Evolutionary conservation across 768 basidiomycete species (phyloP).

Genomic region (Xerocomus potaroensis): DNA sequence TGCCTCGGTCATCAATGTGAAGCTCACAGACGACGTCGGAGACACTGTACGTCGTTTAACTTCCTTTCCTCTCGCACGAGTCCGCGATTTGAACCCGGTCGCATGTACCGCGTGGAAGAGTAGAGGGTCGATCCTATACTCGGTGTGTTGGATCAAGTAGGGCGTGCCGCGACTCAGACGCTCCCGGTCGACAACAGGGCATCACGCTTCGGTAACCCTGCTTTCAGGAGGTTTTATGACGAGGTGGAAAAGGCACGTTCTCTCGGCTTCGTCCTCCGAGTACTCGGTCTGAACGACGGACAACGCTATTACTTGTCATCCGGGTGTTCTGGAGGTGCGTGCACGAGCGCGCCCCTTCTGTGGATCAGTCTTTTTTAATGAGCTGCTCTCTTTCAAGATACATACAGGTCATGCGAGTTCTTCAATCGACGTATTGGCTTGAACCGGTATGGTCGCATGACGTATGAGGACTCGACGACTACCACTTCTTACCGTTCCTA

Average conservation of each 20-base stretch:
- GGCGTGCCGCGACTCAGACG: slow-evolving; percentile 58
- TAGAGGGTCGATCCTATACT: slow-evolving; percentile 67
- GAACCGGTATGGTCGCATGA: slow-evolving; percentile 99
- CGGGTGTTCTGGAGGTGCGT: slow-evolving; percentile 84
- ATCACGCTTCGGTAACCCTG: slow-evolving; percentile 96
- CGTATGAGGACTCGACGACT: slow-evolving; percentile 96
- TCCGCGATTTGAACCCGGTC: background rate
- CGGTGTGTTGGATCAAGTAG: slow-evolving; percentile 59
- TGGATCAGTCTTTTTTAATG: no score
- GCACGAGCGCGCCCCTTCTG: no score
- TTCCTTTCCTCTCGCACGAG: background rate
- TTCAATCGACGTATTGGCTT: slow-evolving; percentile 95
- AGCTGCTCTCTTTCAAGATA: slow-evolving; percentile 41
- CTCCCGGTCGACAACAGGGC: slow-evolving; percentile 88
- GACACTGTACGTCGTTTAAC: slow-evolving; percentile 57
- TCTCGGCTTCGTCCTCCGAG: background rate
- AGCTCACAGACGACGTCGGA: slow-evolving; percentile 61
- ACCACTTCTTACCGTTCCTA: slow-evolving; percentile 91
- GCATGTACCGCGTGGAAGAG: slow-evolving; percentile 9
- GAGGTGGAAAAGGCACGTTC: slow-evolving; percentile 58
- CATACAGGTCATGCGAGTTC: slow-evolving; percentile 71
- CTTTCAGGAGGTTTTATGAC: slow-evolving; percentile 91
- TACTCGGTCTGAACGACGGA: background rate
- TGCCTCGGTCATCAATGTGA: slow-evolving; percentile 67
- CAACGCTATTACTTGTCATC: slow-evolving; percentile 73